Base-by-base conservation (phyloP, 179 eudicot genomes). In the Pouteria campechiana region DNA sequence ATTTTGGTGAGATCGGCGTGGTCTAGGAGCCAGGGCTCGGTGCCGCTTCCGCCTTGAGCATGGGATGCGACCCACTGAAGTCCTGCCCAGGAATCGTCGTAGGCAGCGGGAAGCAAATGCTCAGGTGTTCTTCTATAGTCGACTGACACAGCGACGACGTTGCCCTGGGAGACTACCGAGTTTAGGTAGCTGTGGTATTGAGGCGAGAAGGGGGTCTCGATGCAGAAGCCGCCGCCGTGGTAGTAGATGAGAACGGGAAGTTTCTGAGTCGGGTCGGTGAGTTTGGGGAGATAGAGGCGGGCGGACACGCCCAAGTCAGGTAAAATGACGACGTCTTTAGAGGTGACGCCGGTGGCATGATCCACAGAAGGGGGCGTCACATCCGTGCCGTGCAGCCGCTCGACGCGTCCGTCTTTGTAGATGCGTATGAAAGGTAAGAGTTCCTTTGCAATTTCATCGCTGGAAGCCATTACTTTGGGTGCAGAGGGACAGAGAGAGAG, bases 141-240 rank as follows among this genome's bases (percentile, higher is more conserved):
- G 4, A 81, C 32, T 0, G 82, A 62, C 6, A 81, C 18, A 2
- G 57, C 58, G 3, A 81, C 13, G 0, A 60, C 65, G 7, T 43
- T 49, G 14, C 74, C 55, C 11, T 39, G 32, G 32, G 70, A 54
- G 22, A 58, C 44, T 3, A 77, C 29, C 18, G 46, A 25, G 28
- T 58, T 63, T 30, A 72, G 6, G 55, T 48, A 69, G 1, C 32
- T 48, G 27, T 62, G 48, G 44, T 64, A 41, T 1, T 45, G 29
- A 32, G 30, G 19, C 7, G 70, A 46, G 34, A 60, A 76, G 20
- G 90, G 64, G 5, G 84, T 68, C 4, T 61, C 79, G 14, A 76
- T 52, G 13, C 72, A 65, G 51, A 81, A 81, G 0, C 67, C 90
- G 2, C 90, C 84, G n/a, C 84, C 90, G 22, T 76, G 90, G 44